Base-by-base conservation (phyloP, 2,329 filamentous ascomycete species). In the Curvularia lunata region DNA sequence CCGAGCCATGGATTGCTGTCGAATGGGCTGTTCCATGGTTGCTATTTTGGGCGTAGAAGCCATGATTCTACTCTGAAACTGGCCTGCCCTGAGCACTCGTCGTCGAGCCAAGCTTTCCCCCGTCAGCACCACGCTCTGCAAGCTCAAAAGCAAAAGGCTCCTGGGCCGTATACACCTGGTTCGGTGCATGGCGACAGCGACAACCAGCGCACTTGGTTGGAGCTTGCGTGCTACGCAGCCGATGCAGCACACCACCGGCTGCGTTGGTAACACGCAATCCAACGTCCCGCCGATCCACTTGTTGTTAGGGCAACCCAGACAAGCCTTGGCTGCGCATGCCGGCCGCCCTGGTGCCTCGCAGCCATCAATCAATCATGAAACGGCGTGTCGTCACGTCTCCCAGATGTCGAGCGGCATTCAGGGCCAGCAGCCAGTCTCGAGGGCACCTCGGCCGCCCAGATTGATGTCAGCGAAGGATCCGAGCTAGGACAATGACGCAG, bases 361-460 rank as follows among this genome's bases (percentile, higher is more conserved):
- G 25, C 19, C 52, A 28, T 34, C 23, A 21, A 27, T n/a, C 18
- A 52, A 38, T 37, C 19, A 50, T 62, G 59, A 62, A 58, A 62
- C 56, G 30, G 43, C 38, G 52, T 62, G 60, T 62, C 60, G 57
- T 62, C 60, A 62, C 43, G 28, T 32, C 13, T 32, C 9, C 43
- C 43, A 30, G 25, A n/a, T 19, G 21, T 32, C 28, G 18, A 32
- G 18, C 12, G 10, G 10, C 2, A 13, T 32, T 30, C 27, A 21
- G 28, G 27, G 12, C 43, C 27, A 18, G 28, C 16, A 25, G 25
- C 42, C 43, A 12, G n/a, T 12, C n/a, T 28, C 27, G 9, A 2
- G 16, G 16, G 13, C 25, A 45, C 12, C 21, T 21, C 13, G 16
- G 9, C 25, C 40, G 16, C 7, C 40, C 21, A n/a, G 25, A 12